Evolutionary conservation across 1,139 yeast species (phyloP).

Genomic region (Pichia inconspicua): DNA sequence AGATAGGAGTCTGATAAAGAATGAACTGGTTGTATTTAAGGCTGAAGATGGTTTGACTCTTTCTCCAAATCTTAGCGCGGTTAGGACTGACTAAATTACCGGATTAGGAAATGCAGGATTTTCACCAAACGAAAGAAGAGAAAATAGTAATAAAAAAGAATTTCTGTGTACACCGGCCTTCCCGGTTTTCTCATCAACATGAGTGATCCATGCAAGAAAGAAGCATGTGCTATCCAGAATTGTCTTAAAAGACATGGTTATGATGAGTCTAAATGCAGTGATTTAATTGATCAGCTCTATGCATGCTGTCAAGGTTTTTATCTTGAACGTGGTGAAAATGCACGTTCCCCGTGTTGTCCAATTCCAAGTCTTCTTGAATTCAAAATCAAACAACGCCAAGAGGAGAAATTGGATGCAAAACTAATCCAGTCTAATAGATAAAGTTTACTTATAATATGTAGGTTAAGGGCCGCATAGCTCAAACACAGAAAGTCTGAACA

Average conservation of each 20-base stretch:
- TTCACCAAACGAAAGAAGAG: not conserved
- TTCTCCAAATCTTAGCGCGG: not conserved
- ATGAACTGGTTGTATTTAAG: not conserved
- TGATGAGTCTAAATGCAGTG: constrained; percentile 57
- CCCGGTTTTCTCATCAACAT: not conserved
- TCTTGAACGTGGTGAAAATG: constrained; percentile 41
- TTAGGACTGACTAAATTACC: not conserved
- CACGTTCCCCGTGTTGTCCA: constrained; percentile 64
- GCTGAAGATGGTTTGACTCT: not conserved
- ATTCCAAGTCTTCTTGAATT: constrained; percentile 44
- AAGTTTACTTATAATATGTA: constrained; percentile 32
- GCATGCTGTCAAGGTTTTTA: constrained; percentile 55
- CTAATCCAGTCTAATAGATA: no score
- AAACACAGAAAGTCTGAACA: constrained; percentile 36
- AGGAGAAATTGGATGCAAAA: constrained; percentile 46
- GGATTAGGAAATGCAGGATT: not conserved
- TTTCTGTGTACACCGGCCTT: no score
- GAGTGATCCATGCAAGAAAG: constrained; percentile 50
- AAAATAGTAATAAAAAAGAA: no score
- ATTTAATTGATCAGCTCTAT: constrained; percentile 50
- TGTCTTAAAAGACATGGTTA: constrained; percentile 48
- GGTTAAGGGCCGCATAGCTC: constrained; percentile 69
- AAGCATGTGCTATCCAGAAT: constrained; percentile 63
- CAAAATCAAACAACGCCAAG: constrained; percentile 49
- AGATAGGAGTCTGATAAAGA: not conserved